Base-by-base conservation (phyloP, 2,329 filamentous ascomycete genomes). In the Leptographium wingfieldii region DNA sequence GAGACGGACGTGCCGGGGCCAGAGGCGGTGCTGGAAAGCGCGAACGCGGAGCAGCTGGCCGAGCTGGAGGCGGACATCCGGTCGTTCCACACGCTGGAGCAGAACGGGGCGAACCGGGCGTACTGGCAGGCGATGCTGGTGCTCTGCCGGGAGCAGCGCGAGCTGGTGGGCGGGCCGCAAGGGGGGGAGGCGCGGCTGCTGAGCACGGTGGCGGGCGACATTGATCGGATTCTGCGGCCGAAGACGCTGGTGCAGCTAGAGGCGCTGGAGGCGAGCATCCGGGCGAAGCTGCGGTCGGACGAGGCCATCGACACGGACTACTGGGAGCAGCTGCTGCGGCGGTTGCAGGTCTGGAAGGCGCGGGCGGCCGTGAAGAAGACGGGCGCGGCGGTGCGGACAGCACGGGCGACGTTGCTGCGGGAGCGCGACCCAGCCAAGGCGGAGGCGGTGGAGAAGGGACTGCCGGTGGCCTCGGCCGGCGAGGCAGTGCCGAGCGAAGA, bases 281-380 rank as follows among this genome's bases (percentile, higher is more conserved):
- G 84, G 69, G 77, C 80, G 19, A 99, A 99, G 75, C 76, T 99
- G 55, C 80, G 85, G 58, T 95, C 90, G 9, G 86, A 96, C 69
- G 92, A 96, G 69, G 86, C 89, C 48, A 92, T 99, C 65, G 94
- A 99, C 72, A 90, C 88, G 2, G 94, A 99, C 73, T 99, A 97
- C 71, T 99, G 94, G 94, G 90, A 95, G 69, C 90, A 96, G 69
- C 78, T 99, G 19, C 77, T 99, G 63, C 85, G 86, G 65, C 95
- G 86, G 69, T 76, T 99, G 63, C 78, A 88, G 7, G 84, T 96
- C 1, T 96, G 90, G 85, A 97, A 97, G 74, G 90, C 94, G 40
- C 91, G 89, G 71, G 90, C 91, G 2, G 90, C 87, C 70, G 74
- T 99, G 58, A 85, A 84, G 65, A 85, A 83, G 63, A 85, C 96